phyloP scores from a whole-genome alignment of 768 basidiomycete species.

The Plicaturopsis crispa region DNA sequence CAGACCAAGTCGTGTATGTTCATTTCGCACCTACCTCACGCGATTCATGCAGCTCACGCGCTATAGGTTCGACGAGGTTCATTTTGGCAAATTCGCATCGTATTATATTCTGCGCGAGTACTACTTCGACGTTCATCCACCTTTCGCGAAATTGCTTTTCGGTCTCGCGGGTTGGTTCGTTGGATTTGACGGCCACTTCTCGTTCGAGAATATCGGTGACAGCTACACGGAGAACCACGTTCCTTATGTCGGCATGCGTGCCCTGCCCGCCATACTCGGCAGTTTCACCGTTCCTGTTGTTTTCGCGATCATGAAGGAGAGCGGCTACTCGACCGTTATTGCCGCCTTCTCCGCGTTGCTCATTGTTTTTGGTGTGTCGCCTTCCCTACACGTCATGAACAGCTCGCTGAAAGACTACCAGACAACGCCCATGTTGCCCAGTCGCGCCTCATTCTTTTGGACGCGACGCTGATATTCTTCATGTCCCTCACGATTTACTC shows the following conservation, averaged over 20 bases:
- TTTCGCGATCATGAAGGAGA: constrained; percentile 97
- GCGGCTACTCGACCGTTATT: constrained; percentile 88
- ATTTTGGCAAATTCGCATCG: constrained; percentile 96
- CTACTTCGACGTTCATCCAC: constrained; percentile 99
- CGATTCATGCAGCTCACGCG: constrained; percentile 3
- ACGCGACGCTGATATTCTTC: constrained; percentile 92
- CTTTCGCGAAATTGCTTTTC: constrained; percentile 91
- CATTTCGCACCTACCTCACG: constrained; percentile 1
- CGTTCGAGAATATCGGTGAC: constrained; percentile 94
- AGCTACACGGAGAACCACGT: constrained; percentile 82
- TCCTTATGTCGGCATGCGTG: constrained; percentile 90
- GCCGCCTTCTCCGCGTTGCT: constrained; percentile 85
- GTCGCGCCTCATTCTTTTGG: constrained; percentile 93
- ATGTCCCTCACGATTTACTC: constrained; percentile 89
- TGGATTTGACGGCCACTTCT: constrained; percentile 91
- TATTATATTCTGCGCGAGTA: constrained; percentile 91
- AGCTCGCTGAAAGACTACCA: constrained; percentile 22
- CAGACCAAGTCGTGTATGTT: constrained; percentile 89
- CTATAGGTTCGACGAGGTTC: constrained; percentile 90
- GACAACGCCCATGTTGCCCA: constrained; percentile 96
- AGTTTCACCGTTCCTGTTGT: constrained; percentile 87
- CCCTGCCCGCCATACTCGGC: constrained; percentile 86
- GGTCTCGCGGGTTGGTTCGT: constrained; percentile 94
- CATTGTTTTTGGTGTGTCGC: constrained; percentile 75
- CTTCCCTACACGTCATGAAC: background rate